A percentile compares a stretch with the other conserved stretches of the same genome.
Evolutionary conservation across 768 basidiomycete species (phyloP).

Genomic region (Lactarius vividus): DNA sequence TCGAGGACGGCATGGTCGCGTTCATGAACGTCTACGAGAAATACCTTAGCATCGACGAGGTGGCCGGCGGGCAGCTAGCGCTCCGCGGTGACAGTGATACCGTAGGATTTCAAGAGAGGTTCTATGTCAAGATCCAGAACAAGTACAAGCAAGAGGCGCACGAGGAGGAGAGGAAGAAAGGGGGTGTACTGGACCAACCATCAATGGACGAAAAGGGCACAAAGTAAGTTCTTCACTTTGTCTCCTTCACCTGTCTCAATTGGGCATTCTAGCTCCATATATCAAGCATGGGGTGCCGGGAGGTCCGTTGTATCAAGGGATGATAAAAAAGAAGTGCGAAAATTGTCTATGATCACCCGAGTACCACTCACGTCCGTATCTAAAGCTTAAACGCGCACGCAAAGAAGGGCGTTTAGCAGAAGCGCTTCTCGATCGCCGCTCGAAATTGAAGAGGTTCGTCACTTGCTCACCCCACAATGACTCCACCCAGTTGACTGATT

Average conservation of each 20-base stretch:
- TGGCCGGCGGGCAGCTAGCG: constrained; percentile 75
- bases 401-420: constrained; percentile 82
- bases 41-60: constrained; percentile 81
- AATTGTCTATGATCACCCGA: neutral
- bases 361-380: constrained; percentile 14
- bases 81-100: constrained; percentile 83
- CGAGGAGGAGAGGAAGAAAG: constrained; percentile 50
- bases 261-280: constrained; percentile 49
- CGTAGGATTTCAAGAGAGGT: constrained; percentile 82
- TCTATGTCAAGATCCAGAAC: constrained; percentile 86
- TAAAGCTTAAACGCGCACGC: constrained; percentile 70
- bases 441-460: constrained; percentile 77
- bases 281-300: constrained; percentile 86
- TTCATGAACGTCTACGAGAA: constrained; percentile 89
- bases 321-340: constrained; percentile 70
- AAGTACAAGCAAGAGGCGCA: constrained; percentile 86
- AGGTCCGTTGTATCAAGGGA: constrained; percentile 62
- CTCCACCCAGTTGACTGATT: constrained; percentile 15
- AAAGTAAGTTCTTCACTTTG: constrained; percentile 51
- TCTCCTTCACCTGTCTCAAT: constrained; percentile 5
- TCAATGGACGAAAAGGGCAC: constrained; percentile 67
- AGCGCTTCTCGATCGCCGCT: constrained; percentile 71
- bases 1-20: constrained; percentile 83
- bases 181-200: constrained; percentile 35
- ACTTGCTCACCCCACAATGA: constrained; percentile 10